Conservation (phyloP, 2,329 filamentous ascomycete species). For the Calonectria pteridis region DNA sequence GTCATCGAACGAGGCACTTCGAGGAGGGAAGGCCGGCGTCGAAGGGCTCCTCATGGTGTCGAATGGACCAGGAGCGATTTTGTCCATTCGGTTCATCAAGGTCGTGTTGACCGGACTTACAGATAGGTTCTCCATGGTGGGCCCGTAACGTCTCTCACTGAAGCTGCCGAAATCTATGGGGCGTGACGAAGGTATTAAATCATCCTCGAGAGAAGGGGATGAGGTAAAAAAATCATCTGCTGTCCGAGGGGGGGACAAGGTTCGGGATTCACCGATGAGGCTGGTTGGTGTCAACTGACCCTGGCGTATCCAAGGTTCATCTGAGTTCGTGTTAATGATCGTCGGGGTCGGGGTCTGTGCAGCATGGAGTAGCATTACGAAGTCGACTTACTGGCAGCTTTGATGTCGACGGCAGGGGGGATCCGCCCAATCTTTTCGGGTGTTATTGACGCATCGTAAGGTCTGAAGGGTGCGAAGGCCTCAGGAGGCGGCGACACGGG, state of each 20-base stretch:
- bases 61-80: slow-evolving; percentile 76
- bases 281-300: slow-evolving; percentile 75
- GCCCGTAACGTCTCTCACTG: slow-evolving; percentile 48
- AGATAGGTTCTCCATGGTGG: slow-evolving; percentile 39
- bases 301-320: slow-evolving; percentile 65
- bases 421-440: slow-evolving; percentile 54
- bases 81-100: slow-evolving; percentile 73
- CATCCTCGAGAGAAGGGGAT: slow-evolving; percentile 58
- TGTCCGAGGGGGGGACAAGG: slow-evolving; percentile 68
- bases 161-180: slow-evolving; percentile 62
- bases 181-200: slow-evolving; percentile 54
- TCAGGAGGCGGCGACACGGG: slow-evolving; percentile 56
- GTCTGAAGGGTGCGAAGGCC: slow-evolving; percentile 44
- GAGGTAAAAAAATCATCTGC: slow-evolving; percentile 60
- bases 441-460: slow-evolving; percentile 43
- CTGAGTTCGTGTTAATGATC: slow-evolving; percentile 54
- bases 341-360: slow-evolving; percentile 11
- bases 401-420: slow-evolving; percentile 64
- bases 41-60: slow-evolving; percentile 59
- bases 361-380: background rate
- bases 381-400: slow-evolving; percentile 62
- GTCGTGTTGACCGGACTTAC: slow-evolving; percentile 45
- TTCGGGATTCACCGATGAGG: slow-evolving; percentile 69
- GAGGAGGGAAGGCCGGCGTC: slow-evolving; percentile 50
- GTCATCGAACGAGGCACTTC: slow-evolving; percentile 44